Conservation (phyloP, 116 monocot genomes). For the Trichopus zeylanicus region DNA sequence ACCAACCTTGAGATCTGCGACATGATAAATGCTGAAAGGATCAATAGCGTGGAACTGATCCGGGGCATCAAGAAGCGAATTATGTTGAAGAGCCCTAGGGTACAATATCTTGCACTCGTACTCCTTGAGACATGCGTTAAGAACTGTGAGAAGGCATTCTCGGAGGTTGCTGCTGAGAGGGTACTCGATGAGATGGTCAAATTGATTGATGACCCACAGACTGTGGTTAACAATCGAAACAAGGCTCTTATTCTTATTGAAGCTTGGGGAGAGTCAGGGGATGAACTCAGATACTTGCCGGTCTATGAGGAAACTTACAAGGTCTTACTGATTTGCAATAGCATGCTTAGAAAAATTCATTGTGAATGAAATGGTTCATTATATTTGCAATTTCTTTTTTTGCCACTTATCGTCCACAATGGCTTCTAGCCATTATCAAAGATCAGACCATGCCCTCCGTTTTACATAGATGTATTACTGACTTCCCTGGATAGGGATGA, state of each 20-base stretch:
- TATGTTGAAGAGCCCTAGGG: conserved; percentile 51
- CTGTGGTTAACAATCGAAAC: conserved; percentile 72
- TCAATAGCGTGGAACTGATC: conserved; percentile 69
- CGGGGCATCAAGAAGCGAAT: conserved; percentile 81
- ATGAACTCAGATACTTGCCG: conserved; percentile 80
- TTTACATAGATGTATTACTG: no score
- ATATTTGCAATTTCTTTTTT: no score
- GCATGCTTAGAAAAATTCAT: no score
- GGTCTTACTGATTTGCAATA: no score
- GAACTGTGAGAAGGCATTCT: conserved; percentile 90
- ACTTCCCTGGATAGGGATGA: no score
- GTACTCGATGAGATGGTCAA: conserved; percentile 95
- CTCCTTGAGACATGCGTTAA: conserved; percentile 84
- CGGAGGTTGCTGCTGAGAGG: conserved; percentile 86
- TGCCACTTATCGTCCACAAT: no score
- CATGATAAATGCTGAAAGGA: conserved; percentile 57
- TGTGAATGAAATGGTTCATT: no score
- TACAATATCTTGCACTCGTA: conserved; percentile 68
- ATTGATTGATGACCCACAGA: conserved; percentile 83
- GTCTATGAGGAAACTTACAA: conserved; percentile 98
- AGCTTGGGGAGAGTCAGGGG: conserved; percentile 88
- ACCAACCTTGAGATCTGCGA: conserved; percentile 88
- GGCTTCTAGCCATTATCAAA: no score
- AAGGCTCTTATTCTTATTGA: conserved; percentile 89
- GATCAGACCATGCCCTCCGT: no score